Percentiles rank a stretch among this genome's conserved stretches.
Conservation (phyloP, 495 filamentous ascomycete species). For the Penicillium argentinense region DNA sequence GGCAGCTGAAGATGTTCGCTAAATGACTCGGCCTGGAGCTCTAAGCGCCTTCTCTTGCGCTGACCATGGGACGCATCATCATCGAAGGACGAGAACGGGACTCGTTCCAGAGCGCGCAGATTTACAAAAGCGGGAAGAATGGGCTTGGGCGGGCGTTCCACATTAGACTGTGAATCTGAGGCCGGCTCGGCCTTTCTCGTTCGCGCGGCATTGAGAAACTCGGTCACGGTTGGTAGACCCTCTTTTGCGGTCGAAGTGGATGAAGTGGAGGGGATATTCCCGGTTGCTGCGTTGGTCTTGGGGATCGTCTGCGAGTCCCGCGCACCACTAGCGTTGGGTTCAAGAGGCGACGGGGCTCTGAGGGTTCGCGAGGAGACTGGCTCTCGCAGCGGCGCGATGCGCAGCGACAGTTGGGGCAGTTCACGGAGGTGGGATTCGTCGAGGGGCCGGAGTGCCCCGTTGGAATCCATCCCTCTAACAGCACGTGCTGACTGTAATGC, state of each 20-base stretch:
- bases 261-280: constrained; percentile 28
- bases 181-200: constrained; percentile 36
- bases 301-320: constrained; percentile 33
- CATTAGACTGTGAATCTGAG: constrained; percentile 30
- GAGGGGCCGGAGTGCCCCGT: constrained; percentile 30
- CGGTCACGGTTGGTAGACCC: constrained; percentile 33
- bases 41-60: constrained; percentile 44
- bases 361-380: constrained; percentile 45
- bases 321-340: constrained; percentile 44
- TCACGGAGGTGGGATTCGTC: constrained; percentile 47
- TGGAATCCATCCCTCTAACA: constrained; percentile 36
- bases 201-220: constrained; percentile 34
- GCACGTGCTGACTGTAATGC: constrained; percentile 7
- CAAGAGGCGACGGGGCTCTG: constrained; percentile 44
- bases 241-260: too few relatives aligned
- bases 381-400: constrained; percentile 52
- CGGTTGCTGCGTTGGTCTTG: constrained; percentile 30
- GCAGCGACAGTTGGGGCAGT: constrained; percentile 44
- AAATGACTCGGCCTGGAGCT: constrained; percentile 44
- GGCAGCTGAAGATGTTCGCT: constrained; percentile 52
- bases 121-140: constrained; percentile 51
- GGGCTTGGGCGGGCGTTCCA: constrained; percentile 40
- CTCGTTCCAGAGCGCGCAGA: constrained; percentile 45
- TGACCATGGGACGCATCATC: constrained; percentile 36
- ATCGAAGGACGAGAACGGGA: constrained; percentile 45